Evolutionary conservation across 306 rosid species (phyloP).

Genomic region (Oemleria cerasiformis): DNA sequence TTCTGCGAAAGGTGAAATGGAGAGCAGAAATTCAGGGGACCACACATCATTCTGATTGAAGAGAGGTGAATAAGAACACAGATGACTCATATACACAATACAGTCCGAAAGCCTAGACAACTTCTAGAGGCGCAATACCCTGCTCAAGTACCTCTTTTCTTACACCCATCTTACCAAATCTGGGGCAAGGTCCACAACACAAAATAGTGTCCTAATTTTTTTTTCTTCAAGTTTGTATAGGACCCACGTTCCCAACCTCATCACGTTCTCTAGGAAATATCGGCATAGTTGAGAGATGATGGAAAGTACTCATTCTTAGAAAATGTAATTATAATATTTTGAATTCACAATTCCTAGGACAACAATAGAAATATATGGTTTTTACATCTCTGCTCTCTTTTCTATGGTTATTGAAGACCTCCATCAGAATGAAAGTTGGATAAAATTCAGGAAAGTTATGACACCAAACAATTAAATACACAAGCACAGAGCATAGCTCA

Average conservation of each 20-base stretch:
- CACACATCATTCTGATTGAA: no score
- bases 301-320: background rate
- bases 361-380: background rate
- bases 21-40: no score
- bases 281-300: background rate
- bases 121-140: no score
- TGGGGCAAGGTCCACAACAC: no score
- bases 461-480: background rate
- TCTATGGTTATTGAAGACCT: background rate
- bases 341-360: background rate
- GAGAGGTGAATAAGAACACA: no score
- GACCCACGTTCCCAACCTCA: background rate
- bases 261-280: background rate
- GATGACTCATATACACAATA: no score
- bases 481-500: conserved; percentile 32
- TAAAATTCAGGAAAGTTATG: background rate
- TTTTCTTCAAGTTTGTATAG: no score
- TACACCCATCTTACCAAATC: no score
- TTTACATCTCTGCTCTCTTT: background rate
- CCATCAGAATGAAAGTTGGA: conserved; percentile 7
- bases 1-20: background rate
- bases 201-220: no score
- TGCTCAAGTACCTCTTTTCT: no score
- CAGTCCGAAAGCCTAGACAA: no score
- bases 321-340: background rate